These are phyloP conservation scores for Solanum habrochaites DNA, from an alignment of 257 asterid genomes.

Conservation along the genomic window DNA sequence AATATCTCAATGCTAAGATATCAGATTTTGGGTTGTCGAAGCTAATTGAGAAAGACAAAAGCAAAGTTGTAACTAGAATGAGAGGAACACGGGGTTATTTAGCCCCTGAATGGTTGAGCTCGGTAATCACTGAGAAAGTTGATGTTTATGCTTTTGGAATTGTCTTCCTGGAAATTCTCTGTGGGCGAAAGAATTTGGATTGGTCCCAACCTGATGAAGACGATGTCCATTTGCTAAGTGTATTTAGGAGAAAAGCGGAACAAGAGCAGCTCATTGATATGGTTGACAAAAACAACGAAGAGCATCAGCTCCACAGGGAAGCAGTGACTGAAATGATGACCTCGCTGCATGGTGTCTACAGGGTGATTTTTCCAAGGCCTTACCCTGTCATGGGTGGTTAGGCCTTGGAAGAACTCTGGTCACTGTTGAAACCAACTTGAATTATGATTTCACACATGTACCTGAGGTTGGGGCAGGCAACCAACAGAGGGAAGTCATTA, in stretches of 20 bases:
- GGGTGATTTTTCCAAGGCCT: not conserved
- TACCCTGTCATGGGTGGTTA: slow-evolving; percentile 14
- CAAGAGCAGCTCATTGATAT: not conserved
- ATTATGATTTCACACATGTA: not conserved
- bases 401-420: slow-evolving; percentile 11
- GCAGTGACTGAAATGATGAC: slow-evolving; percentile 3
- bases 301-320: not conserved
- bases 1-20: too few relatives aligned
- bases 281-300: not conserved
- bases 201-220: not conserved
- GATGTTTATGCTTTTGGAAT: too few relatives aligned
- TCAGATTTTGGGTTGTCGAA: too few relatives aligned
- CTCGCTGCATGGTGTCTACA: slow-evolving; percentile 17
- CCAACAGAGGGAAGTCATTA: too few relatives aligned
- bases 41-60: too few relatives aligned
- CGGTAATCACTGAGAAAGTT: too few relatives aligned
- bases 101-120: too few relatives aligned
- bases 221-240: not conserved
- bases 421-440: not conserved
- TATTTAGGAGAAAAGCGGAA: slow-evolving; percentile 1
- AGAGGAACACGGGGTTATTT: too few relatives aligned
- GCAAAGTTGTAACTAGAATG: too few relatives aligned
- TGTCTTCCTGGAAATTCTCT: too few relatives aligned
- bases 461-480: too few relatives aligned
- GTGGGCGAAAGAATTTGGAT: too few relatives aligned